These are phyloP conservation scores for Ammopiptanthus mongolicus DNA, from an alignment of 306 rosid genomes.

Conservation along the genomic window DNA sequence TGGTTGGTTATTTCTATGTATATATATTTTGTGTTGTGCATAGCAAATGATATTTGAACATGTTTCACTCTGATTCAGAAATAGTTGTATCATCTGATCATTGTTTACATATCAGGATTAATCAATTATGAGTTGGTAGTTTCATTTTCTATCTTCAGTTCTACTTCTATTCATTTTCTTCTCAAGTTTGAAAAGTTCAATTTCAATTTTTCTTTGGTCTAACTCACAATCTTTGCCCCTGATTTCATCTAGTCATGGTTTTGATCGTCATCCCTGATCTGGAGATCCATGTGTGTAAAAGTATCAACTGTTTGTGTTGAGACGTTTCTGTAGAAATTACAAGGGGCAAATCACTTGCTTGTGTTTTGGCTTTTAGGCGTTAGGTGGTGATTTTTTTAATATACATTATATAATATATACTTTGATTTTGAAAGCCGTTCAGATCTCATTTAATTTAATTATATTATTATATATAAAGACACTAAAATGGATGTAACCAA, in stretches of 20 bases:
- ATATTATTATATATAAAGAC: neutral
- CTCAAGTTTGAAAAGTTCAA: neutral
- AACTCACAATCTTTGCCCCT: neutral
- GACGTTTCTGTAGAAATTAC: neutral
- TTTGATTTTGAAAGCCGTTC: conserved; percentile 8
- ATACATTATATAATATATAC: neutral
- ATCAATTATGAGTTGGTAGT: neutral
- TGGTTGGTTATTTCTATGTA: neutral
- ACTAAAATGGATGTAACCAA: too few species aligned
- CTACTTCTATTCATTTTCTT: neutral
- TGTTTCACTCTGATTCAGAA: conserved; percentile 4
- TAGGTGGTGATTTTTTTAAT: conserved; percentile 19
- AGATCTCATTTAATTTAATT: conserved; percentile 8
- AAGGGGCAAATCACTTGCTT: neutral
- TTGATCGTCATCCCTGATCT: conserved; percentile 11
- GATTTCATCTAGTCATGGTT: neutral
- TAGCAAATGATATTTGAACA: neutral
- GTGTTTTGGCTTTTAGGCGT: neutral
- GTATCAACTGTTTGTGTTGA: conserved; percentile 5
- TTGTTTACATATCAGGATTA: neutral
- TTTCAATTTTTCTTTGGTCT: neutral
- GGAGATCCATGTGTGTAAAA: conserved; percentile 26
- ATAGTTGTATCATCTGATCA: neutral
- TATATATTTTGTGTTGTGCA: neutral
- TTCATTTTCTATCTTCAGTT: neutral